Evolutionary conservation across 2,329 filamentous ascomycete species (phyloP).

Genomic region (Aspergillus fructus): DNA sequence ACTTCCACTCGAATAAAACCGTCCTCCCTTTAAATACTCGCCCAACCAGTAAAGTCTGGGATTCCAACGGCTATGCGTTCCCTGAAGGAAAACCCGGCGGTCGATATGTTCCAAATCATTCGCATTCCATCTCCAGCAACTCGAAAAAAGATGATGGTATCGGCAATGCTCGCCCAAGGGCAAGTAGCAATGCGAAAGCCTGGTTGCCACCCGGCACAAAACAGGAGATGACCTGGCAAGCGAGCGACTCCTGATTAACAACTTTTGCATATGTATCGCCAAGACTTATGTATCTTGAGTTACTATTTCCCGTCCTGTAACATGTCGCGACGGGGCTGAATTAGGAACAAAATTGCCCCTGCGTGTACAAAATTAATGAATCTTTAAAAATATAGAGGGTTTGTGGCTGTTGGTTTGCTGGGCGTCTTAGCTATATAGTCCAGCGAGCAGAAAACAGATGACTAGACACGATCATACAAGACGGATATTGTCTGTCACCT

Average conservation of each 20-base stretch:
- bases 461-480: too few species aligned
- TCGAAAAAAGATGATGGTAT: conserved; percentile 48
- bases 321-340: neutral
- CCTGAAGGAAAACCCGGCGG: conserved; percentile 25
- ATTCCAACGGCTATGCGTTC: conserved; percentile 38
- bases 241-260: conserved; percentile 41
- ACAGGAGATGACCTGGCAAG: conserved; percentile 80
- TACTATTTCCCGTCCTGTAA: neutral
- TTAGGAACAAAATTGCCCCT: neutral
- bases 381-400: neutral
- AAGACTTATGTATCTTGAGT: conserved; percentile 16
- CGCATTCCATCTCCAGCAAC: conserved; percentile 21
- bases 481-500: too few species aligned
- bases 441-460: too few species aligned
- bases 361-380: neutral
- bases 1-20: conserved; percentile 62
- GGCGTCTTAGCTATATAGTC: too few species aligned
- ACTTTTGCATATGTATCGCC: conserved; percentile 8
- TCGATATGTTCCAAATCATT: conserved; percentile 18
- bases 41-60: conserved; percentile 36
- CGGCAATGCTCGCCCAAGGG: conserved; percentile 41
- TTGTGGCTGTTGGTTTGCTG: too few species aligned
- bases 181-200: conserved; percentile 38
- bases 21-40: conserved; percentile 64
- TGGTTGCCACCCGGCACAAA: conserved; percentile 79